Evolutionary conservation across 495 filamentous ascomycete species (phyloP).

Genomic region (Neurospora hispaniola): DNA sequence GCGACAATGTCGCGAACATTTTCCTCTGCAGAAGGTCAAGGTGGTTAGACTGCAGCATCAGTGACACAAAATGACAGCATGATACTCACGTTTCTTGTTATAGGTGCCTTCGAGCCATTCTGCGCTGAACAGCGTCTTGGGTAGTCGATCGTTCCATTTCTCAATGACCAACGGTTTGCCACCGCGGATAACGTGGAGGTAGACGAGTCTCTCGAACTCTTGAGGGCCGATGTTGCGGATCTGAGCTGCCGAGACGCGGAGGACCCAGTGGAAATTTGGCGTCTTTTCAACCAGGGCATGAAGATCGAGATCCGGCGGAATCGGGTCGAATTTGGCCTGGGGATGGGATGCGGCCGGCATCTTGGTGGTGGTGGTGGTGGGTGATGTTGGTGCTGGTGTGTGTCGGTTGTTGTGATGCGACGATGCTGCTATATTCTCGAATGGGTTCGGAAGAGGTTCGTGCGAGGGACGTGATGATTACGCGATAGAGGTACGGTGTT

Average conservation of each 20-base stretch:
- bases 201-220: constrained; percentile 69
- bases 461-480: neutral
- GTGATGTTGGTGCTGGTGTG: neutral
- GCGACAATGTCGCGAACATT: constrained; percentile 65
- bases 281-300: constrained; percentile 58
- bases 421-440: neutral
- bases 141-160: constrained; percentile 63
- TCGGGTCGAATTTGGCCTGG: constrained; percentile 68
- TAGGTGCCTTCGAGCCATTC: constrained; percentile 67
- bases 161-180: constrained; percentile 84
- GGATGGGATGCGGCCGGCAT: constrained; percentile 64
- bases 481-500: neutral
- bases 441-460: neutral
- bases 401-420: neutral
- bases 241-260: constrained; percentile 61
- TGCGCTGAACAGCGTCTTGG: constrained; percentile 59
- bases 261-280: constrained; percentile 74
- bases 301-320: constrained; percentile 74
- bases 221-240: constrained; percentile 61
- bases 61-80: neutral
- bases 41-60: neutral
- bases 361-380: constrained; percentile 7
- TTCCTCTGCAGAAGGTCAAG: constrained; percentile 29
- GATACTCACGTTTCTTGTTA: constrained; percentile 57
- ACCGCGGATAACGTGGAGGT: constrained; percentile 66